Base-by-base conservation (phyloP, 129 eudicot genomes). In the Ambrosia trifida region DNA sequence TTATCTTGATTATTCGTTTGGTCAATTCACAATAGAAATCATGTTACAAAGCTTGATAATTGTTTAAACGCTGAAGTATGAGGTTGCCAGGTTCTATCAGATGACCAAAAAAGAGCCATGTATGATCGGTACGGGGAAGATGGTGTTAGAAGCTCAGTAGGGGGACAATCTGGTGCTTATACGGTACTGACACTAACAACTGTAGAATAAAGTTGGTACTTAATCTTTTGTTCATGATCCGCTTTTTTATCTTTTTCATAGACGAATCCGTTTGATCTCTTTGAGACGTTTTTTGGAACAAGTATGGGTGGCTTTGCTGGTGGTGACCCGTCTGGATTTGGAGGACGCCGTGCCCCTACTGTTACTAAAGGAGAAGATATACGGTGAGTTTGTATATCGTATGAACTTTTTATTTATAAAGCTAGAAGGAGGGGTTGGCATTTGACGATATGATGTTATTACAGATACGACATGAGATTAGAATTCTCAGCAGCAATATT, bases 61-160 rank as follows among this genome's bases (percentile, higher is more conserved):
- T 19, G 10, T 78, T 75, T 66, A 80, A 83, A 76, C 61, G 70
- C 79, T 90, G 87, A 87, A 83, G 81, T 79, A 50, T 67, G 79
- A 78, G 61, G 75, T 82, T 84, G 90, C 83, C 97, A 94, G 99
- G 96, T 94, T 62, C 86, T 90, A 87, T 94, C 99, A 90, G 99
- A 94, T 83, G 99, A 94, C 83, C 72, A 94, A 43, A 94, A 94
- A 83, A 79, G 99, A 82, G 96, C 96, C 56, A 77, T 94, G 80
- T 94, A 94, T 80, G 99, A 94, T 78, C 99, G 82, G 6, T 94
- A 89, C 56, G 99, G 99, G 68, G 99, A 94, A 81, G 99, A 88
- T 64, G 99, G 99, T 73, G 83, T 94, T 32, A 94, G 85, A 68
- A 87, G 96, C 67, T 58, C 87, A 19, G 89, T 84, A 19, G 97